A percentile compares a stretch with the other conserved stretches of the same genome.
Evolutionary conservation across 805 yeast species (phyloP).

Genomic region (Tetrapisispora nanseiensis): DNA sequence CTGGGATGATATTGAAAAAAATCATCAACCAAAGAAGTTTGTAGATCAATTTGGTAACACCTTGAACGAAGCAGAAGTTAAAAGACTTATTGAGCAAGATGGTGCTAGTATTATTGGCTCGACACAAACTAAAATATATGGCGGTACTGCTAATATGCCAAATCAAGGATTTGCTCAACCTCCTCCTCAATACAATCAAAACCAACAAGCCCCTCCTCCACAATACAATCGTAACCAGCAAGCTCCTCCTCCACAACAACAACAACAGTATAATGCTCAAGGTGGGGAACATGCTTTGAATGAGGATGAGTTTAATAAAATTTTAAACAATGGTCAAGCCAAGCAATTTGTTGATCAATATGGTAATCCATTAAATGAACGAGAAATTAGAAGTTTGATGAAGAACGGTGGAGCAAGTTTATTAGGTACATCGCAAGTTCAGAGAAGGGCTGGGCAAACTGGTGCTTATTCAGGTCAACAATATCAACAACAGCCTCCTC

Average conservation of each 20-base stretch:
- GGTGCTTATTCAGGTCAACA: neutral
- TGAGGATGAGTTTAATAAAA: neutral
- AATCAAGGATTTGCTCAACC: neutral
- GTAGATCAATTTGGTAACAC: constrained; percentile 7
- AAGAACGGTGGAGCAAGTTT: constrained; percentile 5
- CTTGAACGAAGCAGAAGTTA: constrained; percentile 2
- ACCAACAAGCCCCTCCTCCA: neutral
- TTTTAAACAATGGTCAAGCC: constrained; percentile 1
- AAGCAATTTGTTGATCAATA: constrained; percentile 5
- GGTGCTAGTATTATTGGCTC: constrained; percentile 6
- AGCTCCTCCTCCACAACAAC: neutral
- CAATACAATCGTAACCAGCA: neutral
- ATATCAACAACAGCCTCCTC: neutral
- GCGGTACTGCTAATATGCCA: neutral
- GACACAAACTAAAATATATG: neutral
- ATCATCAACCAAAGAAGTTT: constrained; percentile 2
- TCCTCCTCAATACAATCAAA: neutral
- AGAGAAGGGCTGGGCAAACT: neutral
- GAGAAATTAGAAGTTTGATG: constrained; percentile 2
- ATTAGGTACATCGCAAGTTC: neutral
- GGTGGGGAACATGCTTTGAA: neutral
- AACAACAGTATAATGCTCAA: neutral
- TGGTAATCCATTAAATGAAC: constrained; percentile 3
- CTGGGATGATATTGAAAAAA: neutral
- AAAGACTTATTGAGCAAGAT: constrained; percentile 1